A percentile compares a stretch with the other conserved stretches of the same genome.
These are phyloP conservation scores for Anethum foeniculum DNA, from an alignment of 140 eudicot species.

Conservation along the genomic window DNA sequence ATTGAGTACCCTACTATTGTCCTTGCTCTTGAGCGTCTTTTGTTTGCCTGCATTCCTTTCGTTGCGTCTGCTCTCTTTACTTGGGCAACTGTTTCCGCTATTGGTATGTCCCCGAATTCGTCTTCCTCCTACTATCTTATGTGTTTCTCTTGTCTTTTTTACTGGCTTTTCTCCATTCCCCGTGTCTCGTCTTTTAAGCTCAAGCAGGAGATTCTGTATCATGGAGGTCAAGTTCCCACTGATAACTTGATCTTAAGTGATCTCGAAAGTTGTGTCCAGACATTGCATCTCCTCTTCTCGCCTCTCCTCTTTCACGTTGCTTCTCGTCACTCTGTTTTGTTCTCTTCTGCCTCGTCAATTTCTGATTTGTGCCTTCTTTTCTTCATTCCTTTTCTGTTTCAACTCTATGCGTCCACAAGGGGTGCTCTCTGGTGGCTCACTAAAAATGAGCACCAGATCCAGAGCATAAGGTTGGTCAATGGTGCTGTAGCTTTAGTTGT, in stretches of 20 bases:
- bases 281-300: constrained; percentile 52
- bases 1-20: constrained; percentile 82
- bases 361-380: constrained; percentile 78
- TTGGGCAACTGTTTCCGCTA: constrained; percentile 91
- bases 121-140: constrained; percentile 69
- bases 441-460: constrained; percentile 54
- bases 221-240: constrained; percentile 81
- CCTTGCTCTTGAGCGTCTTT: constrained; percentile 69
- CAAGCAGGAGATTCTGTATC: constrained; percentile 63
- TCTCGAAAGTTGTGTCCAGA: constrained; percentile 87
- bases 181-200: constrained; percentile 66
- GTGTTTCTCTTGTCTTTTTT: constrained; percentile 63
- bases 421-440: constrained; percentile 98
- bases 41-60: constrained; percentile 76
- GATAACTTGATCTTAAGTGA: constrained; percentile 69
- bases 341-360: constrained; percentile 58
- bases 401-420: constrained; percentile 79
- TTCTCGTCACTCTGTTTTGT: constrained; percentile 53
- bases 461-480: constrained; percentile 61
- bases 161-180: constrained; percentile 83
- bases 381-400: constrained; percentile 79
- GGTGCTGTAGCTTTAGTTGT: constrained; percentile 80
- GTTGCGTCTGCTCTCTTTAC: constrained; percentile 60
- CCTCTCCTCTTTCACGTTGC: constrained; percentile 76
- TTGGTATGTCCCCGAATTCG: constrained; percentile 67